Evolutionary conservation across 2,329 filamentous ascomycete species (phyloP), one percentile per base, ranked within the genome.

Genomic region (Canariomyces notabilis): DNA sequence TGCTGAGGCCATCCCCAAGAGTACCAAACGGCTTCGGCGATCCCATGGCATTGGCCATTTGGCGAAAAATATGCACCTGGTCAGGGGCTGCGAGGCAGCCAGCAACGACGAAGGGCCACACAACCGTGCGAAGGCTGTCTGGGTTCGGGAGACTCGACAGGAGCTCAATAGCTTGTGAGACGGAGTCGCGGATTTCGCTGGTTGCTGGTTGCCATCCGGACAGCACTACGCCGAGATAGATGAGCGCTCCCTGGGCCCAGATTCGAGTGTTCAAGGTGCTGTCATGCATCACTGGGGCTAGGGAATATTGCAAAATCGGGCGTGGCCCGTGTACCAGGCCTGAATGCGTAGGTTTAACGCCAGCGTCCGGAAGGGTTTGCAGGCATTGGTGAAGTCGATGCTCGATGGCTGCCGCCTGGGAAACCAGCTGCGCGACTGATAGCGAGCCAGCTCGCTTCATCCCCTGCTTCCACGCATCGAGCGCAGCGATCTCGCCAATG

Each of bases 381-480:
- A 72, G 54, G 0, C 62, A 61, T 3, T 49, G 56, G 16, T 61
- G 65, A 15, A 74, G 63, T 7, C 57, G 59, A 6, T 62, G 60
- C 26, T 70, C 64, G 15, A 77, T 69, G 4, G 61, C 50, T 7
- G 64, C 60, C 2, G 70, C 74, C 14, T 73, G 72, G 4, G 61
- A 57, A 8, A 75, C 62, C 5, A 80, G 65, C 45, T 76, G 68
- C 3, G 61, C 57, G 42, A 69, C 62, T 9, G 73, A 73, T 1
- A 80, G 62, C 0, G 65, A 67, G 4, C 72, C 72, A 4, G 59
- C 54, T 37, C 59, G 58, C 38, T 66, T 69, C 50, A 68, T 68
- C 18, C 70, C 61, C 53, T 72, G 71, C 61, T 81, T 83, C 72
- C 75, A 80, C 1, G 71, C 67, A 42, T 77, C 71, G 6, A 84